These are phyloP conservation scores for Xylaria curta DNA, from an alignment of 495 filamentous ascomycete genomes.

Conservation along the genomic window DNA sequence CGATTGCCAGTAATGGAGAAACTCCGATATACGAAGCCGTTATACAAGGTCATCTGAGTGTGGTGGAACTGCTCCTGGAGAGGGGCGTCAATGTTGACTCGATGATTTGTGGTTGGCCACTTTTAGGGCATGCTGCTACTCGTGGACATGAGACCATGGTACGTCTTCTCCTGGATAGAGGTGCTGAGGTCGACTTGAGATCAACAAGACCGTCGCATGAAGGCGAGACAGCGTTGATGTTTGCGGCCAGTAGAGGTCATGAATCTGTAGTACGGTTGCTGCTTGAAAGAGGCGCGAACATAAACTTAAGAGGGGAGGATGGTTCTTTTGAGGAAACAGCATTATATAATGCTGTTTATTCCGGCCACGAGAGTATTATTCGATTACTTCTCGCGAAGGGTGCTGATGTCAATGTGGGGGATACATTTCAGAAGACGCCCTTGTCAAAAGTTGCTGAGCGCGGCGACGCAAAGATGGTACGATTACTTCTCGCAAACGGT, in stretches of 20 bases:
- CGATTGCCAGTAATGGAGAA: neutral
- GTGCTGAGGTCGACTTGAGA: neutral
- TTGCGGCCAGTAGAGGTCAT: too few relatives aligned
- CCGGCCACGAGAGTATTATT: neutral
- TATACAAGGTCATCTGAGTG: neutral
- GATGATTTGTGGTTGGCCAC: neutral
- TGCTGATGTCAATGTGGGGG: neutral
- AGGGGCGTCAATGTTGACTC: neutral
- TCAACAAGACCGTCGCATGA: too few relatives aligned
- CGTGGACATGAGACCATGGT: neutral
- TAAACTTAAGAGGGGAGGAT: neutral
- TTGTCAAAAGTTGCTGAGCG: too few relatives aligned
- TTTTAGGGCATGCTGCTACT: neutral
- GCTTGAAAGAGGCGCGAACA: neutral
- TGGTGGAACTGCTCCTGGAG: neutral
- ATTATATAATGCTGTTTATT: neutral
- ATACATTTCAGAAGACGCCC: neutral
- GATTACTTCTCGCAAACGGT: too few relatives aligned
- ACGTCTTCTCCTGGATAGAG: neutral
- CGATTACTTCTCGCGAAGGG: neutral
- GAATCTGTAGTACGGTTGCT: neutral
- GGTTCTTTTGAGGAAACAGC: neutral
- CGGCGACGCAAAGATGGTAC: too few relatives aligned
- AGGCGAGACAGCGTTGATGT: too few relatives aligned
- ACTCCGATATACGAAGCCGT: neutral